Percentiles rank a stretch among this genome's conserved stretches.
Evolutionary conservation across 345 rosid genomes (phyloP).

Genomic region (Hypericum androsaemum): DNA sequence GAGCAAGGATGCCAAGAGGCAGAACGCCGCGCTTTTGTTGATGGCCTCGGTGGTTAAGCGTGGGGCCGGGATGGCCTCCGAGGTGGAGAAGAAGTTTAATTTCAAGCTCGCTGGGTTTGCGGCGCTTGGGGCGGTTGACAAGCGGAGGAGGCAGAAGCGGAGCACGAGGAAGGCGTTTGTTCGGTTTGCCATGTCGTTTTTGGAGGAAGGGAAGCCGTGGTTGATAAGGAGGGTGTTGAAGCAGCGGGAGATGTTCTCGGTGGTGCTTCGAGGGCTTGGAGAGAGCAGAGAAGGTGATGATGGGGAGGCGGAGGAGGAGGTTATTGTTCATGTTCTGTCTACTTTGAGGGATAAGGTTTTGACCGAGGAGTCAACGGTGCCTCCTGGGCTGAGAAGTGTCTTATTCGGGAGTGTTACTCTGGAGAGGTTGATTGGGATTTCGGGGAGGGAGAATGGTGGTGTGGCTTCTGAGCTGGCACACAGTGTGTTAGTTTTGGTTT

Average conservation of each 20-base stretch:
- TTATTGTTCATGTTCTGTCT: constrained; percentile 48
- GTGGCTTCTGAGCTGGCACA: constrained; percentile 55
- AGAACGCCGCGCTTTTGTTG: constrained; percentile 60
- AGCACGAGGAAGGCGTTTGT: constrained; percentile 62
- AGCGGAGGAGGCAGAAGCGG: constrained; percentile 27
- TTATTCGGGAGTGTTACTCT: constrained; percentile 76
- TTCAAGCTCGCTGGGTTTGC: constrained; percentile 51
- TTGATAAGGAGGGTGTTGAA: constrained; percentile 66
- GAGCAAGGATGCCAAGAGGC: constrained; percentile 59
- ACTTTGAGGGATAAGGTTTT: constrained; percentile 56
- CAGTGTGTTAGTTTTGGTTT: constrained; percentile 50
- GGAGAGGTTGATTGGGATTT: constrained; percentile 59
- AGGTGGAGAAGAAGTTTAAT: constrained; percentile 67
- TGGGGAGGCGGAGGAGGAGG: constrained; percentile 51
- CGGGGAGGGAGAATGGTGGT: constrained; percentile 51
- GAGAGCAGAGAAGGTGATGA: too few species aligned
- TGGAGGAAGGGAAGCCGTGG: constrained; percentile 75
- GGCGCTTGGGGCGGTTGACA: constrained; percentile 47
- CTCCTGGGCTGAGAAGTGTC: constrained; percentile 76
- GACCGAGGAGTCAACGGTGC: constrained; percentile 57
- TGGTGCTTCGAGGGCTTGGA: constrained; percentile 59
- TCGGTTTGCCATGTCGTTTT: constrained; percentile 73
- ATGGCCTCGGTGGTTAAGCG: constrained; percentile 59
- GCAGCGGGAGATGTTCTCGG: constrained; percentile 76
- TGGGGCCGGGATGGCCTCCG: constrained; percentile 69